Base-by-base conservation (phyloP, 163 green algal species). In the Smithsoniella earleae region DNA sequence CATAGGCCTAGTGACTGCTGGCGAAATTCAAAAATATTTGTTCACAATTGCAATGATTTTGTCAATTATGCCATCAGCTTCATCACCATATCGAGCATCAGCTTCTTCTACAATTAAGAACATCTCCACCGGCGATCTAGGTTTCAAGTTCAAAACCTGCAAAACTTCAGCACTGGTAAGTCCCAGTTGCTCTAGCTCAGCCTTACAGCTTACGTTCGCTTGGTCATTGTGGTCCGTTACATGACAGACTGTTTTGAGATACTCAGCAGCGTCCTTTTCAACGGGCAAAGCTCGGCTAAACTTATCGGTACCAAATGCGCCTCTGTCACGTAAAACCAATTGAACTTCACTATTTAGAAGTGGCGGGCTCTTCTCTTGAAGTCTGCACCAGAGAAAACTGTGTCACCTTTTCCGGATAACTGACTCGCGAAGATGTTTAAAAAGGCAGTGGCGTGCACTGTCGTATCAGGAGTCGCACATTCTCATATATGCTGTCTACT, bases 271-370 rank as follows among this genome's bases (percentile, higher is more conserved):
- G 13, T 69, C 30, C 25, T 69, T 69, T 38, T 69, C 58, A 4
- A 69, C 58, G 34, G 58, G 58, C 58, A 69, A 34, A n/a, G 58
- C 58, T 43, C 58, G 38, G 58, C 58, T 69, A 31, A 43, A 69
- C 18, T 36, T 30, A 13, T 69, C 58, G 10, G 38, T 33, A 16
- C 20, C 43, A 5, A 69, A 45, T 36, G 27, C 58, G 18, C 58
- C 58, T 33, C 58, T 33, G n/a, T 69, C 58, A 4, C 34, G 10
- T 3, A 69, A 31, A 30, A 69, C 58, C 27, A 45, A 18, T 43
- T 69, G 34, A 0, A 69, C 58, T 69, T 69, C 58, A 69, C 27
- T 40, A 34, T 69, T 69, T 36, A 69, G 34, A 16, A 69, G 25
- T 5, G 34, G 27, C 16, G 58, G 31, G 16, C 58, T 69, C 27